phyloP scores from a whole-genome alignment of 768 basidiomycete species.

The Tylopilus subfusipes region DNA sequence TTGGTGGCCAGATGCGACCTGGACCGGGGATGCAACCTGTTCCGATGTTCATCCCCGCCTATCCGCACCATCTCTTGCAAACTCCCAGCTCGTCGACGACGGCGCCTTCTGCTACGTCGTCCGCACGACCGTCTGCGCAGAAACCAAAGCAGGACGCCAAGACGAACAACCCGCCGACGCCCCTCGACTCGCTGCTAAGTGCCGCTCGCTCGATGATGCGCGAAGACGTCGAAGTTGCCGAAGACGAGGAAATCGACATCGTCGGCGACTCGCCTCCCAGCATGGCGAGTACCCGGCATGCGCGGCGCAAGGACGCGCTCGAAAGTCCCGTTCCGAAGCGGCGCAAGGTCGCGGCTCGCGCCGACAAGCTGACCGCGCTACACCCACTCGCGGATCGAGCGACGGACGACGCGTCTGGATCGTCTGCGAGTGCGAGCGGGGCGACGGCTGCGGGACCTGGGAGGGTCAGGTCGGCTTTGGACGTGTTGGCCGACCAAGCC shows the following conservation, averaged over 20 bases:
- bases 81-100: constrained; percentile 34
- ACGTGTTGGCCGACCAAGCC: constrained; percentile 74
- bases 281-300: constrained; percentile 28
- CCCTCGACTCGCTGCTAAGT: constrained; percentile 57
- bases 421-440: constrained; percentile 1
- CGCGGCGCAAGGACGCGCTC: constrained; percentile 19
- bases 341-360: constrained; percentile 22
- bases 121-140: constrained; percentile 15
- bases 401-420: background rate
- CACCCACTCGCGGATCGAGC: constrained; percentile 3
- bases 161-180: constrained; percentile 37
- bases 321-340: constrained; percentile 42
- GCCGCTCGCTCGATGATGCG: constrained; percentile 58
- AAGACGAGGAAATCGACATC: constrained; percentile 29
- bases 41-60: constrained; percentile 30
- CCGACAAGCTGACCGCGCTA: constrained; percentile 8
- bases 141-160: constrained; percentile 16
- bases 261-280: constrained; percentile 20
- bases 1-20: constrained; percentile 24
- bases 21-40: constrained; percentile 29
- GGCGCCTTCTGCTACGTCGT: constrained; percentile 23
- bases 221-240: constrained; percentile 29
- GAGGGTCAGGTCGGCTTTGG: constrained; percentile 52
- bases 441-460: constrained; percentile 5
- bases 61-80: constrained; percentile 27